Conservation (phyloP, 2,329 filamentous ascomycete genomes). For the Fusarium transvaalense region DNA sequence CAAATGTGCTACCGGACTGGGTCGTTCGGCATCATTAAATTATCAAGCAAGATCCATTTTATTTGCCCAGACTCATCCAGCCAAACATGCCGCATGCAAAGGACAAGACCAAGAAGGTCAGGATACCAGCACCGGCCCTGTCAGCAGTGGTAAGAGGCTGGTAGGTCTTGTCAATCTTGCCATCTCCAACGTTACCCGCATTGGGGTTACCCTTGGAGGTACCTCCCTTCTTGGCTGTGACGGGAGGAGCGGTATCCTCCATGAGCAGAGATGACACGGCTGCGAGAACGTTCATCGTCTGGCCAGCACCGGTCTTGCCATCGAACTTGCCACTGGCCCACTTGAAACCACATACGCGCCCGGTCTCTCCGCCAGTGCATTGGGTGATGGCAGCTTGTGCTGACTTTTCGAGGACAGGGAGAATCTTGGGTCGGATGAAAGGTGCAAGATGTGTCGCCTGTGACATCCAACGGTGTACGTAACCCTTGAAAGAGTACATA, state of each 20-base stretch:
- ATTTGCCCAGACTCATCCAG: slow-evolving; percentile 62
- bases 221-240: slow-evolving; percentile 64
- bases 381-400: slow-evolving; percentile 66
- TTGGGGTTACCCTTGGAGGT: slow-evolving; percentile 61
- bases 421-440: slow-evolving; percentile 63
- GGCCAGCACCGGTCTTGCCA: slow-evolving; percentile 68
- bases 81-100: slow-evolving; percentile 57
- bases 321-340: slow-evolving; percentile 67
- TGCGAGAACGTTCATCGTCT: slow-evolving; percentile 70
- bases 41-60: slow-evolving; percentile 9
- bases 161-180: slow-evolving; percentile 51
- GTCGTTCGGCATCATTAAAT: slow-evolving; percentile 29
- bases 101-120: slow-evolving; percentile 61
- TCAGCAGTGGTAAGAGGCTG: slow-evolving; percentile 59
- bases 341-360: slow-evolving; percentile 65
- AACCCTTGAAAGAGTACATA: slow-evolving; percentile 73
- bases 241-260: slow-evolving; percentile 55
- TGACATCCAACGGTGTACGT: slow-evolving; percentile 69
- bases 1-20: slow-evolving; percentile 18
- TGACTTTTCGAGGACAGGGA: slow-evolving; percentile 64
- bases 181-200: slow-evolving; percentile 56
- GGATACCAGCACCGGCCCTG: slow-evolving; percentile 61
- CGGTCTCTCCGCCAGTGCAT: slow-evolving; percentile 64
- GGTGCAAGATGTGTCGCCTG: slow-evolving; percentile 67
- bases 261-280: slow-evolving; percentile 67